Evolutionary conservation across 805 yeast genomes (phyloP), one percentile per base, ranked within the genome.

Genomic region (Wickerhamomyces chambardii): DNA sequence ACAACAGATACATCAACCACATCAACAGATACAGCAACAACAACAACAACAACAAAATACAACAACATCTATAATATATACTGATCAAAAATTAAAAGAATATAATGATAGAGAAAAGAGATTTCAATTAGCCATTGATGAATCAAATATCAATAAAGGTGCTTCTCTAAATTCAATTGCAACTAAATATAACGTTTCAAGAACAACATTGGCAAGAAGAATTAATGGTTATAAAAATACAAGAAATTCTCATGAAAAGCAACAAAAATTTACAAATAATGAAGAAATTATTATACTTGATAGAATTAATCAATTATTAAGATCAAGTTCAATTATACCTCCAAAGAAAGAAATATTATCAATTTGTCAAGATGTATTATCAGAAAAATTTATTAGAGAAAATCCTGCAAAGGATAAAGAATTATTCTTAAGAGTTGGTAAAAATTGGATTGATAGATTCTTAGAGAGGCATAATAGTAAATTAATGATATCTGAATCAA

Each of bases 221-320:
- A 49, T 51, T 17, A 50, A 51, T 29, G 55, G 55, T 14, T 51
- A 45, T 36, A 51, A 51, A 35, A 51, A 51, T 40, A 51, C 55
- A 2, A 38, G 55, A 18, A 48, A 44, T 33, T 43, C 51, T 17
- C 55, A 51, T 28, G 55, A 51, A 35, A 51, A 51, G 38, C 54
- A 51, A 30, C 55, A 51, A 33, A 51, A 51, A 34, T 49, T 51
- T 39, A 46, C 52, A 25, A 49, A 51, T 29, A 50, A 45, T 4
- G 55, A 51, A 33, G 55, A 51, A 34, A 14, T 34, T 11, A n/a
- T 42, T 15, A 49, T 51, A 11, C 48, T 51, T 4, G 9, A 12
- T 4, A 37, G 35, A 24, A 45, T 51, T 30, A 50, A 48, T 26
- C 33, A 37, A 15, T 37, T 51, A 31, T 36, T 51, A 9, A 40